Conservation (phyloP, 164 flowering plant genomes). For the Stephania cephalantha region DNA sequence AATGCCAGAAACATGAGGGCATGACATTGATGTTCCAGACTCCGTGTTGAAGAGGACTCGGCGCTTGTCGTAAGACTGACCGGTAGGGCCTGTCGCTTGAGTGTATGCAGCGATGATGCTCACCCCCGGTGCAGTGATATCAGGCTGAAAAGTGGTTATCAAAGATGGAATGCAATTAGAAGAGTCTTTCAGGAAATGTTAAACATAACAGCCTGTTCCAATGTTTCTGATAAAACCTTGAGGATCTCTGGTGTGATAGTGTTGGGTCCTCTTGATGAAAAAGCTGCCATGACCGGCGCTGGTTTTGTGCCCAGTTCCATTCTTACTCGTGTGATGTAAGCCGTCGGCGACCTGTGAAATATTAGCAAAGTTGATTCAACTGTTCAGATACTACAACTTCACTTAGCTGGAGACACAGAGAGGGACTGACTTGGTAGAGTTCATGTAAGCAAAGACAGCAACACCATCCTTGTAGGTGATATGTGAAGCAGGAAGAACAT, state of each 20-base stretch:
- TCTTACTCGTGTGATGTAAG: conserved; percentile 34
- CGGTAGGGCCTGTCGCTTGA: conserved; percentile 4
- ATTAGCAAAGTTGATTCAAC: neutral
- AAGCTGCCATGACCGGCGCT: conserved; percentile 69
- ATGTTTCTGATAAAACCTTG: conserved; percentile 36
- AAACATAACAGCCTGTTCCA: neutral
- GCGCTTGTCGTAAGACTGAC: neutral
- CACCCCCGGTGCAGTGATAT: conserved; percentile 27
- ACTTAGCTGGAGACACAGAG: neutral
- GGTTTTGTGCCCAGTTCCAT: conserved; percentile 44
- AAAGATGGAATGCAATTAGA: neutral
- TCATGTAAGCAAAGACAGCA: conserved; percentile 30
- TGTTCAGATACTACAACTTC: too few species aligned
- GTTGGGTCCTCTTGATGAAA: conserved; percentile 70
- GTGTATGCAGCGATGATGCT: conserved; percentile 24
- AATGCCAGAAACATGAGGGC: conserved; percentile 30
- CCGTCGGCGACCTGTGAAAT: conserved; percentile 35
- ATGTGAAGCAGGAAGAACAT: conserved; percentile 39
- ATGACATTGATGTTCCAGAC: conserved; percentile 36
- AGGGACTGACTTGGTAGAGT: conserved; percentile 31
- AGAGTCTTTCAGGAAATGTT: neutral
- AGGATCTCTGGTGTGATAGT: conserved; percentile 56
- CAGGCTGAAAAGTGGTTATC: conserved; percentile 17
- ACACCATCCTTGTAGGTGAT: conserved; percentile 31
- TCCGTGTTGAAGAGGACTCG: conserved; percentile 5